A percentile compares a stretch with the other conserved stretches of the same genome.
Conservation (phyloP, 306 rosid genomes). For the Coriaria nepalensis region DNA sequence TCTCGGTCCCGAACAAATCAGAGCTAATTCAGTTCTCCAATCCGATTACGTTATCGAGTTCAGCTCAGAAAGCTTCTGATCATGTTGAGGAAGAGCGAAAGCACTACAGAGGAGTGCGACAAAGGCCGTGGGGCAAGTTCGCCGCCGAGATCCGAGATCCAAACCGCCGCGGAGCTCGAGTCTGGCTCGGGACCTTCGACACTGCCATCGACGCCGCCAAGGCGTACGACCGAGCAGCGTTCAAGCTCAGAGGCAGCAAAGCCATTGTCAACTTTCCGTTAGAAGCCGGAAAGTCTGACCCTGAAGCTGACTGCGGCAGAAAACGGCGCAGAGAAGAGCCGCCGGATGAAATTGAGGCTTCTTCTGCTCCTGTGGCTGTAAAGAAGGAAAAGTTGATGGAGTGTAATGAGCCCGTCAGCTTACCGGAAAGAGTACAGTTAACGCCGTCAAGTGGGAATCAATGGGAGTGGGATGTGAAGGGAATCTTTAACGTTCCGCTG, state of each 20-base stretch:
- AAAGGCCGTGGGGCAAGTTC: constrained; percentile 63
- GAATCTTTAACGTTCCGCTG: constrained; percentile 47
- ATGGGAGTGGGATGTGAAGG: constrained; percentile 54
- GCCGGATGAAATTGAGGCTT: constrained; percentile 6
- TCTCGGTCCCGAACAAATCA: constrained; percentile 41
- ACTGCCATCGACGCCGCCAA: constrained; percentile 62
- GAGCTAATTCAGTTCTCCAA: constrained; percentile 37
- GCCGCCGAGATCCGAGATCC: constrained; percentile 74
- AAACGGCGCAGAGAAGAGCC: constrained; percentile 29
- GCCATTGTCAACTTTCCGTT: constrained; percentile 59
- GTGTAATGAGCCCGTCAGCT: constrained; percentile 5
- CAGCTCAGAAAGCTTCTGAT: constrained; percentile 1
- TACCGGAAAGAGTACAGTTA: constrained; percentile 35
- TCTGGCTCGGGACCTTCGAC: constrained; percentile 64
- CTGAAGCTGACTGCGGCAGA: not conserved
- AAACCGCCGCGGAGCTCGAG: constrained; percentile 48
- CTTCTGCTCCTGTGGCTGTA: constrained; percentile 14
- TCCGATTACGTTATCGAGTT: constrained; percentile 1
- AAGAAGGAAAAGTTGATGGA: constrained; percentile 39
- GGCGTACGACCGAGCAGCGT: constrained; percentile 62
- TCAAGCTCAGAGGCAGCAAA: constrained; percentile 48
- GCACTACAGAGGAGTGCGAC: constrained; percentile 56
- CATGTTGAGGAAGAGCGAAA: constrained; percentile 1
- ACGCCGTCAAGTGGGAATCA: constrained; percentile 69
- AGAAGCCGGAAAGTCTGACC: constrained; percentile 18